Evolutionary conservation across 2,329 filamentous ascomycete species (phyloP).

Genomic region (Penicillium hordei): DNA sequence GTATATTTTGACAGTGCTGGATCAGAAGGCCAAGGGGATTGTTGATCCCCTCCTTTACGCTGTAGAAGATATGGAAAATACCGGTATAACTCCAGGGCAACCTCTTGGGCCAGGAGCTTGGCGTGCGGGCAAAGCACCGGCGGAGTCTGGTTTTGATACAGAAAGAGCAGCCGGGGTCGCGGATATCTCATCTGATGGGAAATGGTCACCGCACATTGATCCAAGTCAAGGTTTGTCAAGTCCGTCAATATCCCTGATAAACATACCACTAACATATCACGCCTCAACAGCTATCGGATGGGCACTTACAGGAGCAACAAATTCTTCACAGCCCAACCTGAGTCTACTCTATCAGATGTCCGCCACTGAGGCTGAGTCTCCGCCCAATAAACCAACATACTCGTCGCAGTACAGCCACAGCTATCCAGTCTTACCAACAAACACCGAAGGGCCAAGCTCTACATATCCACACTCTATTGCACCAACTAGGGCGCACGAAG

Average conservation of each 20-base stretch:
- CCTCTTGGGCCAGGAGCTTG: constrained; percentile 54
- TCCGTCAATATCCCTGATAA: constrained; percentile 8
- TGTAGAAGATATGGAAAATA: constrained; percentile 74
- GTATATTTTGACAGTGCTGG: constrained; percentile 81
- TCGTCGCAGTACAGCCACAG: constrained; percentile 34
- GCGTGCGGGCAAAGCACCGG: constrained; percentile 41
- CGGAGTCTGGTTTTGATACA: constrained; percentile 29
- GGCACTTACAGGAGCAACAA: constrained; percentile 83
- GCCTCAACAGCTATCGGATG: constrained; percentile 68
- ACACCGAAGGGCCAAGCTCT: constrained; percentile 21
- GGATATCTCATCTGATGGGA: constrained; percentile 32
- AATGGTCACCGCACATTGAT: constrained; percentile 50
- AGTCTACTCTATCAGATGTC: constrained; percentile 74
- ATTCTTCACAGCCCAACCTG: constrained; percentile 79
- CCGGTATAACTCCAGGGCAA: constrained; percentile 55
- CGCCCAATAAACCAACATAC: constrained; percentile 30
- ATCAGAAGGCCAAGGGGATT: constrained; percentile 84
- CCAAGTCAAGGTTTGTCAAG: constrained; percentile 50
- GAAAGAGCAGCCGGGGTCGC: constrained; percentile 21
- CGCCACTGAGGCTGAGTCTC: constrained; percentile 30
- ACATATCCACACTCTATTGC: constrained; percentile 35
- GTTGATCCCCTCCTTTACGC: constrained; percentile 70
- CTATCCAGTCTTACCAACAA: constrained; percentile 26
- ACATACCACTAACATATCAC: constrained; percentile 36
- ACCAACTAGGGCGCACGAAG: constrained; percentile 25